Percentiles rank a stretch among this genome's conserved stretches.
Conservation (phyloP, 2,329 filamentous ascomycete genomes). For the Chrysosphaeria jannelii region DNA sequence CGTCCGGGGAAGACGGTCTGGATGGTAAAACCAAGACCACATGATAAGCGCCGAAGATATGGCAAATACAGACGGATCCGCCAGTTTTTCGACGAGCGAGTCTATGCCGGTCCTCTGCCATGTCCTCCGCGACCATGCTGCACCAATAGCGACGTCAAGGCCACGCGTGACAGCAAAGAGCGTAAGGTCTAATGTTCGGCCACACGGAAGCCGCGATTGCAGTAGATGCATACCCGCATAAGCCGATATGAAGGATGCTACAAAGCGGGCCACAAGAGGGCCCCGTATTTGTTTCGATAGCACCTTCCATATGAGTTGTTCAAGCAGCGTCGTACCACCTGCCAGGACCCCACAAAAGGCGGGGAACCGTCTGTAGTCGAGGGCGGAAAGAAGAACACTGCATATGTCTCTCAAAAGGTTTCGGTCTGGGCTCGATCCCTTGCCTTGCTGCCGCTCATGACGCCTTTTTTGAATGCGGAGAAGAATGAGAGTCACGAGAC, state of each 20-base stretch:
- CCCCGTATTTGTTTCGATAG: no score
- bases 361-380: slow-evolving; percentile 26
- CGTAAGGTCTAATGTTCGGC: slow-evolving; percentile 53
- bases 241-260: slow-evolving; percentile 25
- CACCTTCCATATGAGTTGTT: slow-evolving; percentile 6
- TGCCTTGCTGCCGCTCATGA: slow-evolving; percentile 4
- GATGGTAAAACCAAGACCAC: slow-evolving; percentile 69
- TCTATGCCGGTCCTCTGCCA: slow-evolving; percentile 15
- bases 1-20: slow-evolving; percentile 34
- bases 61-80: slow-evolving; percentile 44
- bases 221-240: slow-evolving; percentile 26
- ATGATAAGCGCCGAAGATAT: slow-evolving; percentile 46
- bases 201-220: slow-evolving; percentile 23
- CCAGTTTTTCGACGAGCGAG: slow-evolving; percentile 12
- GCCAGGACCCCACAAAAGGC: slow-evolving; percentile 29
- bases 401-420: slow-evolving; percentile 12
- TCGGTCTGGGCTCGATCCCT: slow-evolving; percentile 1
- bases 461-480: slow-evolving; percentile 7
- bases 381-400: slow-evolving; percentile 18
- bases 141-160: slow-evolving; percentile 36
- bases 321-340: slow-evolving; percentile 23
- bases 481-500: slow-evolving; percentile 22
- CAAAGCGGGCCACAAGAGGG: slow-evolving; percentile 14
- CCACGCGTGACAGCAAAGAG: slow-evolving; percentile 49
- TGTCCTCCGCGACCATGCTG: slow-evolving; percentile 26